Conservation (phyloP, 2,329 filamentous ascomycete genomes). For the Phialemonium atrogriseum region DNA sequence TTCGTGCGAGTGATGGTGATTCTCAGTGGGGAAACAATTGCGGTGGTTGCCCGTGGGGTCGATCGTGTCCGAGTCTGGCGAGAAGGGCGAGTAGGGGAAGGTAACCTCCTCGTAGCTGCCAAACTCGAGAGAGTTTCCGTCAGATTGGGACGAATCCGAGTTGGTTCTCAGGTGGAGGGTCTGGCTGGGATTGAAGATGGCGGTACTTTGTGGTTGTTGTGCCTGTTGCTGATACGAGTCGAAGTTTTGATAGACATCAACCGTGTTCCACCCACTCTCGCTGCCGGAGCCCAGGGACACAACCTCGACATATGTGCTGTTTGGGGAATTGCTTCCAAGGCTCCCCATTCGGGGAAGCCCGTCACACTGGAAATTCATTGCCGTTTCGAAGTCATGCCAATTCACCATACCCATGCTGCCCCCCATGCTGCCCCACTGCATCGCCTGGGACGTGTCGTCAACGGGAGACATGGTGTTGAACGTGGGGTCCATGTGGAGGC, state of each 20-base stretch:
- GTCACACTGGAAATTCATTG: constrained; percentile 35
- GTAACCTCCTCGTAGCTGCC: constrained; percentile 74
- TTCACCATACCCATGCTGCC: constrained; percentile 56
- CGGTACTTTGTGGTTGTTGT: constrained; percentile 42
- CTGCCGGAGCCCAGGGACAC: constrained; percentile 73
- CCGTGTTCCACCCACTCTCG: constrained; percentile 79
- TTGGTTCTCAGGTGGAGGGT: constrained; percentile 81
- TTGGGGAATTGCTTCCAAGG: constrained; percentile 58
- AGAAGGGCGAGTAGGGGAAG: constrained; percentile 73
- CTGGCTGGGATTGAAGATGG: constrained; percentile 88
- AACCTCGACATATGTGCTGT: constrained; percentile 76
- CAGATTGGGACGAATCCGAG: constrained; percentile 76
- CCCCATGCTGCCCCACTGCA: constrained; percentile 54
- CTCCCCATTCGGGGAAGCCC: constrained; percentile 33
- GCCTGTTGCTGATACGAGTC: constrained; percentile 55
- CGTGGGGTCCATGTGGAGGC: constrained; percentile 52
- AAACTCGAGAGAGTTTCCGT: constrained; percentile 59
- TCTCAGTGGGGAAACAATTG: constrained; percentile 53
- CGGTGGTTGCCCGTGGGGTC: constrained; percentile 51
- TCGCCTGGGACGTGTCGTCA: constrained; percentile 44
- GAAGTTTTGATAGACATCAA: constrained; percentile 67
- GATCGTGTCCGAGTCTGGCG: constrained; percentile 68
- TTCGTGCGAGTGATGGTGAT: constrained; percentile 35
- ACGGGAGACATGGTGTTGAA: constrained; percentile 52
- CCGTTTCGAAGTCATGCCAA: constrained; percentile 72